These are phyloP conservation scores for Candida maris DNA, from an alignment of 805 yeast species.

Conservation along the genomic window DNA sequence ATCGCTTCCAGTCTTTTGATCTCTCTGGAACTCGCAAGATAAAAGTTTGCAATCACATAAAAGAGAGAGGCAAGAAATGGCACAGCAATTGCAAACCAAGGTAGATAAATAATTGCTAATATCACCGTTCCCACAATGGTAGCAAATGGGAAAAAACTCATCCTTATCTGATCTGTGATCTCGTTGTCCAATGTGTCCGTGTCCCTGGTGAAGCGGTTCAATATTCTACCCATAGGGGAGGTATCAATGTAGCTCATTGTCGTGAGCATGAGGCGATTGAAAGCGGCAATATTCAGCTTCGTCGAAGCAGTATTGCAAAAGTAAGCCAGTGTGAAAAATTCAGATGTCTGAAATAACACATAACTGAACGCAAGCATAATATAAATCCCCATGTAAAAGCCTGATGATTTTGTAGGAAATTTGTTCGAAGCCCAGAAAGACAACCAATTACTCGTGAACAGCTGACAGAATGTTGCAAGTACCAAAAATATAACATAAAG, in stretches of 20 bases:
- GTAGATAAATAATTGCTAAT: constrained; percentile 47
- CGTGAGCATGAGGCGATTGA: constrained; percentile 58
- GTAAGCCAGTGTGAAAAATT: constrained; percentile 46
- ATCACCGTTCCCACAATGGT: constrained; percentile 29
- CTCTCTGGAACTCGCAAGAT: constrained; percentile 72
- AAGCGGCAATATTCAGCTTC: constrained; percentile 57
- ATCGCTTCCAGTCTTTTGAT: constrained; percentile 71
- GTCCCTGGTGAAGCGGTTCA: constrained; percentile 84
- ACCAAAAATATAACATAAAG: constrained; percentile 17
- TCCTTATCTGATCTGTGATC: constrained; percentile 64
- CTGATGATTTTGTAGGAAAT: constrained; percentile 41
- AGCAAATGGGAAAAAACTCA: constrained; percentile 51
- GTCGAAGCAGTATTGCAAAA: constrained; percentile 53
- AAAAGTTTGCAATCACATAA: constrained; percentile 48
- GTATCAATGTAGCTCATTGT: constrained; percentile 84
- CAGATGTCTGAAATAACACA: constrained; percentile 44
- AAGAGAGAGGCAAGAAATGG: constrained; percentile 49
- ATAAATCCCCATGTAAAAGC: constrained; percentile 70
- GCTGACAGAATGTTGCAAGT: constrained; percentile 45
- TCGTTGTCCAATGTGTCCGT: constrained; percentile 82
- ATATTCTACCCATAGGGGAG: constrained; percentile 82
- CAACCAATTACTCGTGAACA: constrained; percentile 72
- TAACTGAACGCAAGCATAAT: constrained; percentile 52
- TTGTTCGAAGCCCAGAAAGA: constrained; percentile 70
- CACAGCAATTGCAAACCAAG: constrained; percentile 62